Percentiles rank a stretch among this genome's conserved stretches.
These are phyloP conservation scores for Solanum aculeatissimum DNA, from an alignment of 305 asterid species.

Conservation along the genomic window DNA sequence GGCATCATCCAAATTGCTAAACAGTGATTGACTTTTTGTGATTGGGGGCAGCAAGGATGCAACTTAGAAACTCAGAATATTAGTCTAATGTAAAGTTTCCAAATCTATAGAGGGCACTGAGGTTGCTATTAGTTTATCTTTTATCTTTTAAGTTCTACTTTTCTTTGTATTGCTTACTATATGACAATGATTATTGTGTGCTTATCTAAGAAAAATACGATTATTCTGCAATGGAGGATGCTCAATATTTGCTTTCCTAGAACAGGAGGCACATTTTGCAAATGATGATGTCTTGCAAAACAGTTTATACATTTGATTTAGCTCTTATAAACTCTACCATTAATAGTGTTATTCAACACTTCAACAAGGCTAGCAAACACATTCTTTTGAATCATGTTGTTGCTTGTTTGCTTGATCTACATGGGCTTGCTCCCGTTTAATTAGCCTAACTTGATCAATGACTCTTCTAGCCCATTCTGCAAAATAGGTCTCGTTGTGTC, in stretches of 20 bases:
- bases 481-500: slow-evolving; percentile 41
- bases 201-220: background rate
- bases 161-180: background rate
- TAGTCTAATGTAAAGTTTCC: background rate
- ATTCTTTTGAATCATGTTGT: background rate
- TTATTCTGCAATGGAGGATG: background rate
- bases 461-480: slow-evolving; percentile 39
- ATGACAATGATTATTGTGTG: background rate
- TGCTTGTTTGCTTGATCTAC: background rate
- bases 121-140: background rate
- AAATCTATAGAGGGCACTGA: background rate
- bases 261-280: background rate
- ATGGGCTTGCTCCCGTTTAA: slow-evolving; percentile 6
- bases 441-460: slow-evolving; percentile 11
- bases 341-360: background rate
- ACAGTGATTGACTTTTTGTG: background rate
- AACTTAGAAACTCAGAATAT: background rate
- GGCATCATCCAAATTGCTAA: background rate
- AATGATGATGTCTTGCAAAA: background rate
- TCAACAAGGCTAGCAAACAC: slow-evolving; percentile 9
- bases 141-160: background rate
- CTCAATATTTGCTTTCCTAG: background rate
- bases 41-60: background rate
- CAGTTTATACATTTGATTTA: background rate
- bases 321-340: background rate